These are phyloP conservation scores for Xylaria cubensis DNA, from an alignment of 495 filamentous ascomycete species.

Conservation along the genomic window DNA sequence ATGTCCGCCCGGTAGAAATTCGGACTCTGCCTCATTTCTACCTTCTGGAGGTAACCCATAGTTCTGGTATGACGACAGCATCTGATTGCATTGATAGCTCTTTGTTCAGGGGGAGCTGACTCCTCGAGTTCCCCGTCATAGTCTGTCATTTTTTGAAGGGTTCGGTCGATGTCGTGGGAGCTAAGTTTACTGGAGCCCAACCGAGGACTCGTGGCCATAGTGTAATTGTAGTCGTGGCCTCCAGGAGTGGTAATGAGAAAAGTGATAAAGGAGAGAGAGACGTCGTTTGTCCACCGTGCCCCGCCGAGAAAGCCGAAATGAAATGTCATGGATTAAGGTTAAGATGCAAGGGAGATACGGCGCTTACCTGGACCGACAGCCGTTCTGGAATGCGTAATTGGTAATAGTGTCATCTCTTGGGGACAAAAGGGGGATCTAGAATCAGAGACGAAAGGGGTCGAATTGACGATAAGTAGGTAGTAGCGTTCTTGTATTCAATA, in stretches of 20 bases:
- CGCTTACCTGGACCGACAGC: constrained; percentile 20
- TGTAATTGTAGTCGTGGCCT: background rate
- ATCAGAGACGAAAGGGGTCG: background rate
- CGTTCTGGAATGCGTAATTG: background rate
- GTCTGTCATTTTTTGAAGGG: background rate
- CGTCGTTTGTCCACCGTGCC: background rate
- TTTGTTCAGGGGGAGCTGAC: background rate
- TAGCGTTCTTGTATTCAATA: background rate
- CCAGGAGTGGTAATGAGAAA: background rate
- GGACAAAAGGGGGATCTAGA: background rate
- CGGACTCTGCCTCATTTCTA: background rate
- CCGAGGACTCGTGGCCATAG: background rate
- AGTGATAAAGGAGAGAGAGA: constrained; percentile 11
- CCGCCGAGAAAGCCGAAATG: background rate
- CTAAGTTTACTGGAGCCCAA: background rate
- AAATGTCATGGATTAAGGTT: constrained; percentile 5
- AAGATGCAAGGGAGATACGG: background rate
- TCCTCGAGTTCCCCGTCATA: background rate
- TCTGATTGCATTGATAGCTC: background rate
- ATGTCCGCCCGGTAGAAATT: background rate
- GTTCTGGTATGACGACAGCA: background rate
- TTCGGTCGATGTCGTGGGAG: background rate
- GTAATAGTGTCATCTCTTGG: background rate
- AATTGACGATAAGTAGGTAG: background rate
- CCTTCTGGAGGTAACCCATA: background rate